A percentile compares a stretch with the other conserved stretches of the same genome.
phyloP scores from a whole-genome alignment of 2,329 filamentous ascomycete genomes.

The Amesomyces nigricolor region DNA sequence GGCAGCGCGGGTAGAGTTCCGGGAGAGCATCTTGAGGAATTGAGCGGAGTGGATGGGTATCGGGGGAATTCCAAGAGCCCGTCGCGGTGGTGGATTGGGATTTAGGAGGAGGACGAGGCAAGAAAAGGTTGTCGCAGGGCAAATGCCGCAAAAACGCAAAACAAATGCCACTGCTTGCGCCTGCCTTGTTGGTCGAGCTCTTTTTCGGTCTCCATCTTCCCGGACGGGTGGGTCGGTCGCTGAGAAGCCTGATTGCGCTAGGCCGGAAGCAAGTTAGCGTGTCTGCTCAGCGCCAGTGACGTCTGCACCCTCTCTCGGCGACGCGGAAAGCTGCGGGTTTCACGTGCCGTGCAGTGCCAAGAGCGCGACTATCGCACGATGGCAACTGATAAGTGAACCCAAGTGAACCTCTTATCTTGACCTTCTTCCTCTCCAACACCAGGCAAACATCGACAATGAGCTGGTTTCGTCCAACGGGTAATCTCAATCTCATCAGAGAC shows the following conservation, averaged over 20 bases:
- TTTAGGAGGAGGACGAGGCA: slow-evolving; percentile 6
- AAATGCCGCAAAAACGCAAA: slow-evolving; percentile 18
- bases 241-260: slow-evolving; percentile 15
- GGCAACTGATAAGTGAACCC: not conserved
- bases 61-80: slow-evolving; percentile 3
- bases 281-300: slow-evolving; percentile 17
- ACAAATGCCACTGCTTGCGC: slow-evolving; percentile 12
- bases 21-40: slow-evolving; percentile 50
- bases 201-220: slow-evolving; percentile 24
- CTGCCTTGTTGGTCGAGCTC: slow-evolving; percentile 25
- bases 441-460: too few relatives aligned
- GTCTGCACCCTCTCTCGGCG: slow-evolving; percentile 12
- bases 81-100: slow-evolving; percentile 7
- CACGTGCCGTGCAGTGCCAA: not conserved
- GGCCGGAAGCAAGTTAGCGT: slow-evolving; percentile 7
- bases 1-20: slow-evolving; percentile 50
- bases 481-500: too few relatives aligned
- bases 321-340: slow-evolving; percentile 13
- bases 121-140: slow-evolving; percentile 12
- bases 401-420: not conserved
- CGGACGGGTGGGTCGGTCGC: slow-evolving; percentile 18
- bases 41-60: slow-evolving; percentile 12
- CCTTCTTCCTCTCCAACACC: too few relatives aligned
- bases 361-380: not conserved
- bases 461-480: not conserved